Base-by-base conservation (phyloP, 768 basidiomycete species). In the Udeniomyces megalosporus region DNA sequence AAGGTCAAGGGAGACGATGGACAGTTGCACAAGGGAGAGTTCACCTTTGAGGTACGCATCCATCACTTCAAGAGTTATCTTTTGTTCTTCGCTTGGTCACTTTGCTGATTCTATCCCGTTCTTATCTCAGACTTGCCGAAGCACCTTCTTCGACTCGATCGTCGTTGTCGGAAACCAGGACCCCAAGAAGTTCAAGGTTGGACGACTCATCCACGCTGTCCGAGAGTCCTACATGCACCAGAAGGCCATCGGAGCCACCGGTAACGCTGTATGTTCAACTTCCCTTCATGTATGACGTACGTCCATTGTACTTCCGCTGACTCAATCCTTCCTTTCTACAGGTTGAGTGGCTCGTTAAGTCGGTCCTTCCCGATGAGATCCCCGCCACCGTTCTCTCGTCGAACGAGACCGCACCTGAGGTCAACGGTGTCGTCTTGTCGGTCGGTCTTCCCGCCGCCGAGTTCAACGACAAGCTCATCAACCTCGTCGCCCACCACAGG, bases 211-310 rank as follows among this genome's bases (percentile, higher is more conserved):
- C n/a, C 86, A 92, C 70, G 88, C 84, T 78, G 79, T 85, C 3
- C 80, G 85, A 49, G 88, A 91, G 73, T 83, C 86, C 2, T 91
- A 86, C 73, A 84, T 84, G 24, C 89, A 91, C 72, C 84, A 82
- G 74, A 91, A 91, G 75, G 71, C 84, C 20, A 86, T 93, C 61
- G 85, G 81, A 2, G 87, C 82, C 1, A 76, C 84, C 50, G 89
- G 88, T 35, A 71, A 75, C 45, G 69, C 75, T 20, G 73, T n/a
- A n/a, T n/a, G n/a, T n/a, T n/a, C n/a, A n/a, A n/a, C n/a, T n/a
- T n/a, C n/a, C n/a, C n/a, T n/a, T n/a, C n/a, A n/a, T n/a, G n/a
- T n/a, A n/a, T n/a, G n/a, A n/a, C n/a, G n/a, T n/a, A n/a, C n/a
- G n/a, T n/a, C n/a, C n/a, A n/a, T n/a, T n/a, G n/a, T n/a, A n/a